Base-by-base conservation (phyloP, 345 rosid genomes). In the Brassica juncea region DNA sequence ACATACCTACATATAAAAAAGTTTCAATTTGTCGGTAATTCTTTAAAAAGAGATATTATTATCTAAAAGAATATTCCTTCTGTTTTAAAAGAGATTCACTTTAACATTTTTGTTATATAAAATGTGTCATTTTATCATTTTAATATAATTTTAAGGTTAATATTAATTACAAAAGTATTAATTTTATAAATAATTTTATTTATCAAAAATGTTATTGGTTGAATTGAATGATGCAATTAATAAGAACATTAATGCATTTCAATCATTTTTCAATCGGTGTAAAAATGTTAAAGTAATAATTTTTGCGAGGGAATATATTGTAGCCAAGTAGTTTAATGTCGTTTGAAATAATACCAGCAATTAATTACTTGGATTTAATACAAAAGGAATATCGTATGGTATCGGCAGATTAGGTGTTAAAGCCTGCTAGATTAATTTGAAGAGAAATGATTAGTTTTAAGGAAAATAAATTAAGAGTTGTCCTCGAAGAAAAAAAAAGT, bases 361-460 rank as follows among this genome's bases (percentile, higher is more conserved):
- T 72, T 57, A 42, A 11, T 35, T 64, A 57, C 62, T 21, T 57
- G 12, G 25, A 57, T 57, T 25, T 8, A 21, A 64, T 37, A 54
- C 47, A 65, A 59, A 73, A 59, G 49, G 37, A 15, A 77, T 54
- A 71, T 19, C 57, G 8, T 32, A 47, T 54, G 71, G 57, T 79
- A 71, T 65, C 19, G 77, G 80, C 55, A 67, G 77, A 70, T 62
- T 42, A 54, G 75, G 76, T 72, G 68, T 68, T 71, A 72, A 75
- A 70, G 47, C 72, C 75, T 68, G 74, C 52, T 75, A 74, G 74
- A 57, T 73, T 78, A 58, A 59, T 71, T 68, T 64, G 72, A 79
- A 52, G 34, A 37, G 80, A 25, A 76, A 76, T 84, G 77, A 82
- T 77, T 78, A 71, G 72, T 54, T 72, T 68, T 81, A 71, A 74